Evolutionary conservation across 2,329 filamentous ascomycete species (phyloP), one percentile per base, ranked within the genome.

Genomic region (Emericellopsis cladophorae): DNA sequence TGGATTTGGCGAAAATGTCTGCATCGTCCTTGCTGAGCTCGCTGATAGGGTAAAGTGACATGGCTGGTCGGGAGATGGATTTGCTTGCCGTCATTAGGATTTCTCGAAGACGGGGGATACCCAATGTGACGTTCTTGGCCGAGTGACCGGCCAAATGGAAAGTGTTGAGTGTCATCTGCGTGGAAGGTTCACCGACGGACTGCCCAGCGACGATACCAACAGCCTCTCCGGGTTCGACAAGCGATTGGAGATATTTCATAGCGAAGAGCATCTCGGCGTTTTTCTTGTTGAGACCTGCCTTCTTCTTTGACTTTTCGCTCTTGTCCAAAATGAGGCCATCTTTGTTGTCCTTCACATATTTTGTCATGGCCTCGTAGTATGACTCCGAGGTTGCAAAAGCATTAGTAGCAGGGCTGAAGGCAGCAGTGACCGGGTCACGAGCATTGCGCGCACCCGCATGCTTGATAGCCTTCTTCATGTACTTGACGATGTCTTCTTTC

Each of bases 71-170:
- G 32, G 87, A 84, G 46, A 96, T 95, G 36, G 82, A 76, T 40
- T 80, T 76, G 56, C 85, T 92, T 22, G 92, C 92, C 38, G 92
- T 96, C 92, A 98, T 98, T 49, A 98, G 76, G 52, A 98, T 95
- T 73, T 98, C 92, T 66, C 92, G 76, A 16, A 98, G 74, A 65
- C 92, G 87, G 44, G 92, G 92, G 56, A 98, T 96, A 85, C 92
- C 92, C 16, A 95, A 76, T 1, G 92, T 98, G 56, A 98, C 93
- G 74, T 98, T 98, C 72, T 95, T 96, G 24, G 92, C 83, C 16
- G 92, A 89, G 69, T 96, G 90, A 55, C 92, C 92, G 61, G 92
- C 92, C 76, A 98, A 85, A 74, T 98, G 92, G 76, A 98, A 98
- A 23, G 93, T 98, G 65, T 98, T 98, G 42, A 98, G 68, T 7